These are phyloP conservation scores for Capniomyces stellatus DNA, from an alignment of 371 early-diverging fungal species.

Conservation along the genomic window DNA sequence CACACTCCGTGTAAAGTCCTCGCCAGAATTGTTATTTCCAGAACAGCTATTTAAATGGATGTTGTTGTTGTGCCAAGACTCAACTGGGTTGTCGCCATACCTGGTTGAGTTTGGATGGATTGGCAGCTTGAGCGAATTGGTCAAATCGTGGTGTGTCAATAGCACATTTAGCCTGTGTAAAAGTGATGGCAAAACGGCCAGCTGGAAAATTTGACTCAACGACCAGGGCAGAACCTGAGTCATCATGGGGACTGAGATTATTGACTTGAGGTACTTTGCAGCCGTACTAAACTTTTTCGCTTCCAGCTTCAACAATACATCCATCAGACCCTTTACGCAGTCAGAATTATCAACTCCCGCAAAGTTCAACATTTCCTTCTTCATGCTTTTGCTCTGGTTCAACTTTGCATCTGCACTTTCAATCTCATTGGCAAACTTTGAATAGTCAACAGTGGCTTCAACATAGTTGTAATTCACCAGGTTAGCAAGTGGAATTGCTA, in stretches of 20 bases:
- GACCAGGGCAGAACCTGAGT: background rate
- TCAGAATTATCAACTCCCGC: background rate
- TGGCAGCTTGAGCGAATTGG: background rate
- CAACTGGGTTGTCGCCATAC: background rate
- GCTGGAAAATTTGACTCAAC: background rate
- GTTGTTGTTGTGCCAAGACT: background rate
- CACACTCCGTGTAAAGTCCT: background rate
- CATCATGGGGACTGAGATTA: background rate
- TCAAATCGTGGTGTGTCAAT: background rate
- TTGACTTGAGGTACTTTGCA: background rate
- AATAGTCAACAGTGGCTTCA: background rate
- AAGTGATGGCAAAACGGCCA: slow-evolving; percentile 2
- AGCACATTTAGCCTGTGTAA: background rate
- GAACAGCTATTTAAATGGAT: too few relatives aligned
- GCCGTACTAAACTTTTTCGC: background rate
- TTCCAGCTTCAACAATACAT: background rate
- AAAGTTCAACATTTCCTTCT: background rate
- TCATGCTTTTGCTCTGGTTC: background rate
- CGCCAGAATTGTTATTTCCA: background rate
- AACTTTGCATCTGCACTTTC: background rate
- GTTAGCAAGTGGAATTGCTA: background rate
- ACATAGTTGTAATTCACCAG: background rate
- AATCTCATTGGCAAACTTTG: too few relatives aligned
- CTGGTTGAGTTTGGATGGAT: background rate
- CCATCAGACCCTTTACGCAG: background rate